Evolutionary conservation across 805 yeast genomes (phyloP), one percentile per base, ranked within the genome.

Genomic region (Barnettozyma populi): DNA sequence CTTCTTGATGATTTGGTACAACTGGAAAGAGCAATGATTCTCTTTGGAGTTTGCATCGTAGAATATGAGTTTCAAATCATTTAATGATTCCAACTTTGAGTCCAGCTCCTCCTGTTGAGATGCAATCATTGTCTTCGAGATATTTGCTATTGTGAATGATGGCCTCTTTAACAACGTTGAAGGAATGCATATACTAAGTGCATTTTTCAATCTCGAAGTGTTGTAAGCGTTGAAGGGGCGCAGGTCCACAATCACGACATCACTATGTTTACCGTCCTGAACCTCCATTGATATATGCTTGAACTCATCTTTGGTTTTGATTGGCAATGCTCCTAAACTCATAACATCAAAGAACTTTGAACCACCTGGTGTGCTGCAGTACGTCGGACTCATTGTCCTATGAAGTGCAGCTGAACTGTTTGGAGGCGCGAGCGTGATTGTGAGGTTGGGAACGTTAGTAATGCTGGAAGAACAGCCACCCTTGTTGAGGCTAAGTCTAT

Each of bases 171-270:
- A 68, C 29, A 92, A 70, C 1, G 97, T 92, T 14, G 96, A 84
- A 1, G 98, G 97, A 10, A 90, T 71, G 62, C 96, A 87, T 24
- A 92, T 75, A 61, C 87, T 88, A 38, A 87, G 68, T 0, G 97
- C 79, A 35, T 75, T 71, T 5, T 56, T 56, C 9, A 92, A 65
- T 51, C 85, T 86, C 5, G 76, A 65, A 49, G 73, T 76, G 36
- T 81, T 74, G 63, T 72, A 88, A 50, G 86, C 90, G 35, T 86
- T 82, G 62, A 83, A 88, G 0, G 97, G 88, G 50, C 98, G 70
- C 19, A 86, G 79, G 62, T 92, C 98, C 3, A 60, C 49, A 2
- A 55, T 42, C 2, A 59, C 44, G 5, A 50, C 46, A 19, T 58
- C 61, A 4, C 14, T 27, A n/a, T 31, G 8, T n/a, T 19, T 23